Evolutionary conservation across 1,284 basidiomycete genomes (phyloP), one percentile per base, ranked within the genome.

Genomic region (Boletus smithii): DNA sequence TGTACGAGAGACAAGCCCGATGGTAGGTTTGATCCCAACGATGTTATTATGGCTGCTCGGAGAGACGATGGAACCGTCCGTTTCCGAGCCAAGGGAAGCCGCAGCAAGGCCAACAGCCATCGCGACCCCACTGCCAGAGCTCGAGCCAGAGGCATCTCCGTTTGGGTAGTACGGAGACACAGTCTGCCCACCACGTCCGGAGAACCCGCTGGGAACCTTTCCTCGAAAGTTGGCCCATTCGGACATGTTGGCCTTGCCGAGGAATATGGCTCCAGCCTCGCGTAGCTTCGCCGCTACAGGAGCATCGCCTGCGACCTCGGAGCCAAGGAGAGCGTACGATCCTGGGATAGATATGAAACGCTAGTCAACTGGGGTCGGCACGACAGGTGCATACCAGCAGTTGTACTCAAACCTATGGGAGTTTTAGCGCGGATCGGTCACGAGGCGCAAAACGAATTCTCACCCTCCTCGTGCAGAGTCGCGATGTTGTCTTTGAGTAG

Each of bases 251-350:
- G 75, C 61, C 55, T 79, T 77, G 5, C 74, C 79, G n/a, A 81
- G 60, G 26, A 81, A 61, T 54, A 81, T 73, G 6, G 76, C 75
- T 2, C 80, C 79, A 16, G 75, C 75, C 4, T 69, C 70, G 1
- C 84, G 74, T 3, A 88, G 72, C 24, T 74, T 75, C 23, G 75
- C 75, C 0, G 80, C 76, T 3, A 83, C 75, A 6, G 73, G 74
- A 0, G 85, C 80, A 55, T 88, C 84, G 3, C 74, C 72, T 1
- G 80, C 79, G 1, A 83, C 79, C 38, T 85, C 65, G 0, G 81
- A 83, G 9, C 72, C 73, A 6, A 83, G 63, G 1, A 85, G 69
- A 10, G 74, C 75, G 51, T 76, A 78, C 0, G 81, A 83, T 1
- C 83, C 82, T 54, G 24, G 20, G 20, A 33, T 14, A 31, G 22